Evolutionary conservation across 129 eudicot genomes (phyloP).

Genomic region (Centrapalus pauciflorus): DNA sequence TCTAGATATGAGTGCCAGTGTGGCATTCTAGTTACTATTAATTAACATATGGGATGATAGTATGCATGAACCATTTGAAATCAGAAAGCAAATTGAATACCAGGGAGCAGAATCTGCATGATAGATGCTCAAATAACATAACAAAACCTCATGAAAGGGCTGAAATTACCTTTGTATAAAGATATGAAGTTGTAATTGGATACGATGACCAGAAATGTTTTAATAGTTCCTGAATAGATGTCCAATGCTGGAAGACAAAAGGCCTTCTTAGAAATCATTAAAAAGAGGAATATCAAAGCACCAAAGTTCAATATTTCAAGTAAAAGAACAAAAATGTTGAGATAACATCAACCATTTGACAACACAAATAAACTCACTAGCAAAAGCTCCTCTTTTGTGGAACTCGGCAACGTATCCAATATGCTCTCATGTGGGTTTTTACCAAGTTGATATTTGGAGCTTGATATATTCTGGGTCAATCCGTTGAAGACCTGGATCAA

Average conservation of each 20-base stretch:
- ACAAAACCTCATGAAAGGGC: neutral
- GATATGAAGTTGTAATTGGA: constrained; percentile 78
- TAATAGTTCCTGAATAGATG: constrained; percentile 77
- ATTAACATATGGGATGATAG: neutral
- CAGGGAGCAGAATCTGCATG: neutral
- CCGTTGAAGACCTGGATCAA: constrained; percentile 57
- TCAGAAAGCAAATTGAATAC: too few species aligned
- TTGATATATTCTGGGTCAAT: constrained; percentile 72
- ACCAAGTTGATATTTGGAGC: constrained; percentile 76
- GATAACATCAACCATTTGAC: neutral
- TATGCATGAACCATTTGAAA: neutral
- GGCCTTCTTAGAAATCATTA: neutral
- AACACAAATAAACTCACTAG: constrained; percentile 46
- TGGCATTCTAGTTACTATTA: neutral
- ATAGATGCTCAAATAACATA: too few species aligned
- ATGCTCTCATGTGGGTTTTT: constrained; percentile 78
- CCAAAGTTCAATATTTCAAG: neutral
- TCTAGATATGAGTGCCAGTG: too few species aligned
- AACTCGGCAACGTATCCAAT: constrained; percentile 72
- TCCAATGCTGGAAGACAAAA: constrained; percentile 69
- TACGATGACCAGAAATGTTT: constrained; percentile 99
- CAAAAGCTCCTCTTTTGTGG: constrained; percentile 73
- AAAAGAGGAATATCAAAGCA: too few species aligned
- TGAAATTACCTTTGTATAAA: constrained; percentile 59
- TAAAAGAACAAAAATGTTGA: constrained; percentile 8